These are phyloP conservation scores for Spirogloea muscicola DNA, from an alignment of 139 green algal genomes.

Conservation along the genomic window DNA sequence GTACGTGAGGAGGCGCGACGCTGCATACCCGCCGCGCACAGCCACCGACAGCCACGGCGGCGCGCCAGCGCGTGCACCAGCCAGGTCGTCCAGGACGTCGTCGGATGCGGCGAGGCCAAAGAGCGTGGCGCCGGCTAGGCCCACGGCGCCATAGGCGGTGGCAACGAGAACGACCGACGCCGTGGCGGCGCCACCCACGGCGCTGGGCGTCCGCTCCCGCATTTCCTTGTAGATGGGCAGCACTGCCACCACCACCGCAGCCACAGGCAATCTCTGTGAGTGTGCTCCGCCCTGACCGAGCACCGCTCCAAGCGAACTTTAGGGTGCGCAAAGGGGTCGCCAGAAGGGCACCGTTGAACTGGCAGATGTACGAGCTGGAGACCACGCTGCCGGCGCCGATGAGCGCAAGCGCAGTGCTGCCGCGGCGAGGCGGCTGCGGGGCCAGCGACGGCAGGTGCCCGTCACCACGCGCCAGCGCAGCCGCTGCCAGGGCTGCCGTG, in stretches of 20 bases:
- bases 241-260: constrained; percentile 6
- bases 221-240: constrained; percentile 14
- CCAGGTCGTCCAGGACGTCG: too few relatives aligned
- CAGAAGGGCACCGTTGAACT: constrained; percentile 49
- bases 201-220: background rate
- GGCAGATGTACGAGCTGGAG: constrained; percentile 39
- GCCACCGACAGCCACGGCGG: background rate
- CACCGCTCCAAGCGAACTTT: too few relatives aligned
- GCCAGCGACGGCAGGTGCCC: background rate
- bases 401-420: background rate
- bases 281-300: too few relatives aligned
- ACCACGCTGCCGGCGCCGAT: constrained; percentile 22
- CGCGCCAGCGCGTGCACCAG: background rate
- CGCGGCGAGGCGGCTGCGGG: too few relatives aligned
- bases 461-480: background rate
- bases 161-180: background rate
- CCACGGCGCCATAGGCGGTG: constrained; percentile 12
- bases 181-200: too few relatives aligned
- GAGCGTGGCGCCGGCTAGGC: background rate
- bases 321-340: too few relatives aligned
- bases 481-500: background rate
- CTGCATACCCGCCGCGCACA: constrained; percentile 26
- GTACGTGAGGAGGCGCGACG: constrained; percentile 30
- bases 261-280: too few relatives aligned
- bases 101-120: constrained; percentile 15